Evolutionary conservation across 164 flowering plant genomes (phyloP).

Genomic region (Piper betle): DNA sequence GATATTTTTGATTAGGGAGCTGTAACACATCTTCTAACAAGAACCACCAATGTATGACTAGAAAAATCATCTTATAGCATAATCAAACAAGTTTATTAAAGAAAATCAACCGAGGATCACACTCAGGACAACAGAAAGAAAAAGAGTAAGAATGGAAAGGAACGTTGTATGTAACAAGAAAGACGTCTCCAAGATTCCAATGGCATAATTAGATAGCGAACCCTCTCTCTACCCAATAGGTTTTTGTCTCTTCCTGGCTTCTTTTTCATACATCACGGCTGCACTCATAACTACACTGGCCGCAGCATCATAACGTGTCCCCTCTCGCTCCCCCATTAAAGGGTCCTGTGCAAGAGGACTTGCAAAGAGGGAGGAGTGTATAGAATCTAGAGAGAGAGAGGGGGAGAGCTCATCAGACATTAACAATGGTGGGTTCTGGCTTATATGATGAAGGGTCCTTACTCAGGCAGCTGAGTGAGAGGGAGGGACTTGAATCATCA

Average conservation of each 20-base stretch:
- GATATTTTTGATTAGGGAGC: too few species aligned
- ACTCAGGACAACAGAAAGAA: not conserved
- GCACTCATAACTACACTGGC: not conserved
- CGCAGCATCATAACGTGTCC: not conserved
- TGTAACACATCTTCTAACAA: too few species aligned
- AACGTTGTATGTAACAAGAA: not conserved
- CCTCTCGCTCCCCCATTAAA: not conserved
- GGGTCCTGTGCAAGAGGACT: not conserved
- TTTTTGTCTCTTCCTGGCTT: slow-evolving; percentile 1
- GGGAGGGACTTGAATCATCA: slow-evolving; percentile 53
- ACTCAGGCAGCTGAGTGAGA: slow-evolving; percentile 12
- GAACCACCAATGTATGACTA: too few species aligned
- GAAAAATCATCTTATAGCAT: too few species aligned
- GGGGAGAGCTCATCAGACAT: not conserved
- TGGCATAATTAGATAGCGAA: not conserved
- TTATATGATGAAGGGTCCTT: not conserved
- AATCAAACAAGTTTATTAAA: too few species aligned
- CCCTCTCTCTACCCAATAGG: not conserved
- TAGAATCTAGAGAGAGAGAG: not conserved
- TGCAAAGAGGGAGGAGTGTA: not conserved
- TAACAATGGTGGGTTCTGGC: slow-evolving; percentile 1
- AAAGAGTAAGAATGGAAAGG: not conserved
- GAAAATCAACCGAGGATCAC: too few species aligned
- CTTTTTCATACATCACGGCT: not conserved
- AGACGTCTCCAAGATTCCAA: not conserved